Evolutionary conservation across 495 filamentous ascomycete genomes (phyloP).

Genomic region (Letharia columbiana): DNA sequence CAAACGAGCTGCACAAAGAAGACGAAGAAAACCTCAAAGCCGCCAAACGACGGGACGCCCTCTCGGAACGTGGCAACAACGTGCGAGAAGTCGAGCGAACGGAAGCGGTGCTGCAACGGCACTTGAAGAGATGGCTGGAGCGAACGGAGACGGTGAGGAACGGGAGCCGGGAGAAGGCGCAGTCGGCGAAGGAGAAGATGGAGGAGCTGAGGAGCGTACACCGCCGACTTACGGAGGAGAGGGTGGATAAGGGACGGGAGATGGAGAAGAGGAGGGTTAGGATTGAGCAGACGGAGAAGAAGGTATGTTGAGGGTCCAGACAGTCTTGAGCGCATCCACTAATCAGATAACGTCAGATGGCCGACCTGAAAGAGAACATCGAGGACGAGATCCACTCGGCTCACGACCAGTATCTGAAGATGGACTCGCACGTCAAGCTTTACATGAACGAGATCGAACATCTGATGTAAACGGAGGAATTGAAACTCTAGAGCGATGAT

Average conservation of each 20-base stretch:
- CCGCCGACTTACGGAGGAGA: conserved; percentile 71
- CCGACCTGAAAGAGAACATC: conserved; percentile 91
- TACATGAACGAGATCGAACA: conserved; percentile 99
- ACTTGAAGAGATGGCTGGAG: conserved; percentile 73
- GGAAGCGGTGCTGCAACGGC: conserved; percentile 73
- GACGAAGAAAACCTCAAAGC: conserved; percentile 79
- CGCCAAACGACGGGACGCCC: conserved; percentile 69
- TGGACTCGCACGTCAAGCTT: conserved; percentile 92
- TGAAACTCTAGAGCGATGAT: background rate
- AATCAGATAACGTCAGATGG: conserved; percentile 57
- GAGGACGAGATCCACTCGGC: conserved; percentile 83
- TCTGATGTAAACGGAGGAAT: conserved; percentile 25
- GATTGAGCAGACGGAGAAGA: conserved; percentile 97
- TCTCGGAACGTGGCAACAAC: conserved; percentile 77
- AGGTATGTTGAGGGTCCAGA: conserved; percentile 47
- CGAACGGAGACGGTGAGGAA: conserved; percentile 72
- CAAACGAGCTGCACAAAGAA: conserved; percentile 73
- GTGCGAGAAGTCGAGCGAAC: conserved; percentile 84
- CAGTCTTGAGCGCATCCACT: background rate
- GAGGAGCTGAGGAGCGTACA: conserved; percentile 79
- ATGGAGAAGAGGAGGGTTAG: conserved; percentile 83
- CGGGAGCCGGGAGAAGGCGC: conserved; percentile 70
- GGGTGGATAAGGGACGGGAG: conserved; percentile 72
- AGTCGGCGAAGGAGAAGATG: conserved; percentile 75
- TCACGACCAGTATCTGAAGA: conserved; percentile 87